Conservation (phyloP, 2,329 filamentous ascomycete genomes). For the Mycosphaerella arachidis region DNA sequence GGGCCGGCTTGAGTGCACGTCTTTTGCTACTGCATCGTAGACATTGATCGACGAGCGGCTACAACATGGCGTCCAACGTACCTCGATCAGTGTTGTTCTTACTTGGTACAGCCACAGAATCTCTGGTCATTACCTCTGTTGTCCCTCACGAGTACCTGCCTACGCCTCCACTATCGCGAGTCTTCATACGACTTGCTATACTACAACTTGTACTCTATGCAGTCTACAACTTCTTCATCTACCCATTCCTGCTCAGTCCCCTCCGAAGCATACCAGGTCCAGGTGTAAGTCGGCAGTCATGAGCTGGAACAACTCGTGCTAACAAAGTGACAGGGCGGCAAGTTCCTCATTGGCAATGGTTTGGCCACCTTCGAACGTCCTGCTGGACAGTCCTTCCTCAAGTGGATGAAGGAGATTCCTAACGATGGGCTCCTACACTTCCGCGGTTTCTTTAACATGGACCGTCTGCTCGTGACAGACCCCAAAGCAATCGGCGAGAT, state of each 20-base stretch:
- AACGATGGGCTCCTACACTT: slow-evolving; percentile 41
- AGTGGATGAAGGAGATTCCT: slow-evolving; percentile 36
- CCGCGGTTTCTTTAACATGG: slow-evolving; percentile 36
- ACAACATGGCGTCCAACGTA: slow-evolving; percentile 4
- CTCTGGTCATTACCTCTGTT: slow-evolving; percentile 4
- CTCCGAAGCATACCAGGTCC: slow-evolving; percentile 37
- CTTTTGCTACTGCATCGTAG: neutral
- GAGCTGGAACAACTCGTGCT: neutral
- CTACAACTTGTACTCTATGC: slow-evolving; percentile 11
- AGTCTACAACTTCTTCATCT: slow-evolving; percentile 23
- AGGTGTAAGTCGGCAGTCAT: slow-evolving; percentile 3
- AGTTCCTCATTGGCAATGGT: slow-evolving; percentile 37
- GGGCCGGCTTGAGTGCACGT: neutral
- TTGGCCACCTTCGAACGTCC: slow-evolving; percentile 34
- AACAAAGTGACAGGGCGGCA: slow-evolving; percentile 18
- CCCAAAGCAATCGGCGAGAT: slow-evolving; percentile 45
- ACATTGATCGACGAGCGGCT: neutral
- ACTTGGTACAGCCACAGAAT: slow-evolving; percentile 11
- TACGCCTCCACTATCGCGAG: slow-evolving; percentile 12
- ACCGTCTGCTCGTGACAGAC: slow-evolving; percentile 35
- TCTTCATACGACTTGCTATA: slow-evolving; percentile 13
- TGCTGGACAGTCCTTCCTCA: slow-evolving; percentile 31
- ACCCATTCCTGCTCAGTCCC: slow-evolving; percentile 38
- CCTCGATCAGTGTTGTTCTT: slow-evolving; percentile 8
- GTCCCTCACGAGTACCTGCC: slow-evolving; percentile 16